Conservation (phyloP, 2,329 filamentous ascomycete genomes). For the Plenodomus lindquistii region DNA sequence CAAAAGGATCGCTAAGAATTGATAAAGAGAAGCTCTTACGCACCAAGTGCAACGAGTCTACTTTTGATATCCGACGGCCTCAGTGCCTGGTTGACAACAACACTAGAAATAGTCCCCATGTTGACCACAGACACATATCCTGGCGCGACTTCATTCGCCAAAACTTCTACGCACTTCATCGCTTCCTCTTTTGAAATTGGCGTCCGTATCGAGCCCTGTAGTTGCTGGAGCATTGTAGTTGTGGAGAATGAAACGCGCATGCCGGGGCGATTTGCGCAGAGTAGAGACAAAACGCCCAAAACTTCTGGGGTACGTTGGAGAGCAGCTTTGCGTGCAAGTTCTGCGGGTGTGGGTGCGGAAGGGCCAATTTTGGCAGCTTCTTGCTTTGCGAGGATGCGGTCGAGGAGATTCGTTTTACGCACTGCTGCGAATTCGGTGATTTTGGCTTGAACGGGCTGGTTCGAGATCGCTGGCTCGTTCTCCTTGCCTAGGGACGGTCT, state of each 20-base stretch:
- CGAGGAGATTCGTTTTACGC: slow-evolving; percentile 52
- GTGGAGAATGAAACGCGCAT: slow-evolving; percentile 51
- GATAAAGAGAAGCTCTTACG: background rate
- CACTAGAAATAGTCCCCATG: slow-evolving; percentile 47
- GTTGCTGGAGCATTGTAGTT: slow-evolving; percentile 45
- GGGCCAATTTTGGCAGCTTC: slow-evolving; percentile 43
- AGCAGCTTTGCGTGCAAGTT: slow-evolving; percentile 52
- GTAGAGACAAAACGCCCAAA: slow-evolving; percentile 47
- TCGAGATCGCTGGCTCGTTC: slow-evolving; percentile 24
- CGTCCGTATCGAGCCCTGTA: slow-evolving; percentile 52
- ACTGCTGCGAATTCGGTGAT: slow-evolving; percentile 45
- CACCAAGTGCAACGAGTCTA: slow-evolving; percentile 37
- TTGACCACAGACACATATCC: slow-evolving; percentile 48
- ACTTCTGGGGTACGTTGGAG: slow-evolving; percentile 54
- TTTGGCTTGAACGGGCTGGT: slow-evolving; percentile 33
- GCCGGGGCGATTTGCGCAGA: slow-evolving; percentile 43
- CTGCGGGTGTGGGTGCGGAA: slow-evolving; percentile 45
- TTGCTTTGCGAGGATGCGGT: slow-evolving; percentile 57
- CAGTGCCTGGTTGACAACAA: slow-evolving; percentile 47
- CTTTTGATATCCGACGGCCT: slow-evolving; percentile 40
- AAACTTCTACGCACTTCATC: slow-evolving; percentile 47
- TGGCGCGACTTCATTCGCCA: slow-evolving; percentile 50
- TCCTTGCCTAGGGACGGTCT: slow-evolving; percentile 35
- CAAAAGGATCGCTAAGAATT: background rate
- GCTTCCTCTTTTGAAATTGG: slow-evolving; percentile 53